Percentiles rank a stretch among this genome's conserved stretches.
phyloP scores from a whole-genome alignment of 2,329 filamentous ascomycete genomes.

The Scedosporium dehoogii region DNA sequence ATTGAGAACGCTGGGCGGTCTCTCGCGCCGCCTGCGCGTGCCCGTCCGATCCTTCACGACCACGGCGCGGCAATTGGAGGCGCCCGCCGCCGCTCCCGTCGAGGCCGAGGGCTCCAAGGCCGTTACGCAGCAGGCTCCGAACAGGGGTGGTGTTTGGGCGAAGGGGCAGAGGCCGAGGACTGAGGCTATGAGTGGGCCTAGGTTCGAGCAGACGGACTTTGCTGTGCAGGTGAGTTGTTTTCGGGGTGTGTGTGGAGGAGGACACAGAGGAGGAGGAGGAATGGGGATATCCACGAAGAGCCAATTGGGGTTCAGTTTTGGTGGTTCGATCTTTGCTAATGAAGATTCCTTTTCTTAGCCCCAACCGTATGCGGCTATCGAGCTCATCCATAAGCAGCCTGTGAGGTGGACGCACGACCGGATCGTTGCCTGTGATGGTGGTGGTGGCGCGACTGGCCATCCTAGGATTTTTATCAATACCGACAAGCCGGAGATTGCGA shows the following conservation, averaged over 20 bases:
- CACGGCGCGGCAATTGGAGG: conserved; percentile 37
- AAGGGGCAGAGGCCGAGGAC: conserved; percentile 72
- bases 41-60: conserved; percentile 37
- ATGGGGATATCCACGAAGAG: not conserved
- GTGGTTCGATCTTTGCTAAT: not conserved
- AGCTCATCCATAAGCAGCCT: conserved; percentile 91
- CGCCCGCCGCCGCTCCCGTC: conserved; percentile 27
- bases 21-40: conserved; percentile 34
- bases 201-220: conserved; percentile 97
- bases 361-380: conserved; percentile 80
- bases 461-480: conserved; percentile 95
- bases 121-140: conserved; percentile 63
- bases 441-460: conserved; percentile 81
- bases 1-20: conserved; percentile 33
- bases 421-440: conserved; percentile 81
- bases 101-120: conserved; percentile 15
- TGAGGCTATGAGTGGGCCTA: conserved; percentile 81
- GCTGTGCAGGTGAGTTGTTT: conserved; percentile 63
- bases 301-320: no score
- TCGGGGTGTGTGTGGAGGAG: not conserved
- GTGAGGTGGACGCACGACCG: conserved; percentile 83
- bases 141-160: conserved; percentile 73
- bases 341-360: conserved; percentile 45
- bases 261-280: not conserved
- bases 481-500: conserved; percentile 88